Base-by-base conservation (phyloP, 148 eudicot species). In the Amaranthus palmeri region DNA sequence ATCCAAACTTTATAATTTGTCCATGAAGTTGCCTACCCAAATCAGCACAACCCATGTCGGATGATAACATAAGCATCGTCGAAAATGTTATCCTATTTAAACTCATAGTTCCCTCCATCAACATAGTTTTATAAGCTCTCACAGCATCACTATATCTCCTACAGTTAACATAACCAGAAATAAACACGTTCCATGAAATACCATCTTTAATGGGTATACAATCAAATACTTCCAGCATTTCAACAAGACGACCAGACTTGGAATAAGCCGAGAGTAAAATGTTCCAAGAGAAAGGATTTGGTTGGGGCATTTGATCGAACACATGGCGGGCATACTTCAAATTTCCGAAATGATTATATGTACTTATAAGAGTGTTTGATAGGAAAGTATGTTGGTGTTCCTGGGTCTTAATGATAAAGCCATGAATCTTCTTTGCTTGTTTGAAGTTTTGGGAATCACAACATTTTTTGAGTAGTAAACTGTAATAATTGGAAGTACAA, bases 241-340 rank as follows among this genome's bases (percentile, higher is more conserved):
- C 83, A 17, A 18, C 10, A 53, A 86, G 36, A 17, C 65, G 72
- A 10, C 88, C 92, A 0, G 85, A 64, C 67, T 86, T 92, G 5
- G 97, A 88, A 50, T 90, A 88, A 51, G 82, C 82, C 0, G 90
- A 86, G 11, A 95, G 83, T 7, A 92, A 74, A 48, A 85, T 88
- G 85, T 90, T 92, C 97, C 97, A 92, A 5, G 96, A 90, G 77
- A 85, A 90, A 13, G 71, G 74, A 75, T 87, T 88, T 72, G 90
- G 93, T 45, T 78, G 81, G 18, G 86, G 81, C 80, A 86, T 88
- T 83, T 83, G 54, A 70, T 90, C 96, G 67, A 92, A 90, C 93
- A 92, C 91, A 3, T 83, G 79, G 67, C 97, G 96, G 25, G 96
- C 97, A 79, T 86, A 90, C 0, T 10, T 18, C 18, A 83, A 47